These are phyloP conservation scores for Hapsidospora chrysogenum DNA, from an alignment of 495 filamentous ascomycete species.

Conservation along the genomic window DNA sequence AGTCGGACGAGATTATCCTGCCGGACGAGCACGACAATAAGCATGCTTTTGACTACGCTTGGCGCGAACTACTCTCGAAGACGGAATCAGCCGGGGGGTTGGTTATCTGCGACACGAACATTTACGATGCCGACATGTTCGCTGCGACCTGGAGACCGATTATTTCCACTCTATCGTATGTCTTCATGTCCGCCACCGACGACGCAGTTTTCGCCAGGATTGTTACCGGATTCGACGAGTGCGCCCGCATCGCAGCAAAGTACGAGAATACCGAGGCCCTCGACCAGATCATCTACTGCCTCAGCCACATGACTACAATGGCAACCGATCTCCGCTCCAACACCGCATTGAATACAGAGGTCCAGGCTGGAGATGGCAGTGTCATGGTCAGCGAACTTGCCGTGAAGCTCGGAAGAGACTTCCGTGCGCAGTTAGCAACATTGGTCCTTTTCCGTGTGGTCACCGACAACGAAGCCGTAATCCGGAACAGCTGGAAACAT, in stretches of 20 bases:
- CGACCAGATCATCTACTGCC: conserved; percentile 77
- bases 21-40: conserved; percentile 95
- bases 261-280: conserved; percentile 72
- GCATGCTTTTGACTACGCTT: conserved; percentile 91
- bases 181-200: conserved; percentile 97
- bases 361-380: conserved; percentile 78
- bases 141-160: conserved; percentile 89
- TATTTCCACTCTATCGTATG: conserved; percentile 86
- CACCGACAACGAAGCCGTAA: conserved; percentile 59
- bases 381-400: conserved; percentile 99
- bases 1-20: conserved; percentile 83
- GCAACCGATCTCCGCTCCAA: conserved; percentile 57
- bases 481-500: conserved; percentile 67
- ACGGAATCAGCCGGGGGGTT: conserved; percentile 58
- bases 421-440: conserved; percentile 82
- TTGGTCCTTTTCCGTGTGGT: conserved; percentile 87
- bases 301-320: conserved; percentile 80
- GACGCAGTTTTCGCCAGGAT: conserved; percentile 92
- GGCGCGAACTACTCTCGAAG: conserved; percentile 86
- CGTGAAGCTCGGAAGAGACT: conserved; percentile 89
- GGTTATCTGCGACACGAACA: conserved; percentile 74
- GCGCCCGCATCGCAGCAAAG: conserved; percentile 79
- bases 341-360: conserved; percentile 85
- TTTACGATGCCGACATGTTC: conserved; percentile 96
- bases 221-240: conserved; percentile 89